Conservation (phyloP, 2,329 filamentous ascomycete genomes). For the Keithomyces neogunnii region DNA sequence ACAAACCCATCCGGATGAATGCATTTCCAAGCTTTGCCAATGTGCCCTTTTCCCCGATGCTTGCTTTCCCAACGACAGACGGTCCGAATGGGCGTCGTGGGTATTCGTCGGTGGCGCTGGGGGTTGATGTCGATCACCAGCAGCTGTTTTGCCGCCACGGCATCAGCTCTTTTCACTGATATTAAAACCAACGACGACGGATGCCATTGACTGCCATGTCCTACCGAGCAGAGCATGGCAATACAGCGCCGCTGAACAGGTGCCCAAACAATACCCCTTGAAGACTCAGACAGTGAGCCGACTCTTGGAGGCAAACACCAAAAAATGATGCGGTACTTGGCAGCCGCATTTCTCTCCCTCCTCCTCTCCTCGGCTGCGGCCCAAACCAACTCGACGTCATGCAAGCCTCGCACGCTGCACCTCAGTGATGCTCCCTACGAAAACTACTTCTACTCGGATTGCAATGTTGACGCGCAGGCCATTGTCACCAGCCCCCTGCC, state of each 20-base stretch:
- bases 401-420: conserved; percentile 9
- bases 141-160: not conserved
- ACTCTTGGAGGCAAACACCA: too few species aligned
- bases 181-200: too few species aligned
- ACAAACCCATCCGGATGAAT: too few species aligned
- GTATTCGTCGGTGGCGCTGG: not conserved
- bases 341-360: not conserved
- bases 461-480: conserved; percentile 48
- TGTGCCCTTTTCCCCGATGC: too few species aligned
- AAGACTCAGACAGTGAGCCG: too few species aligned
- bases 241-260: not conserved
- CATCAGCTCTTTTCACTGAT: not conserved
- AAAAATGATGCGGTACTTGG: not conserved
- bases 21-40: too few species aligned
- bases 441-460: conserved; percentile 60
- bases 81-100: not conserved
- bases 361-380: too few species aligned
- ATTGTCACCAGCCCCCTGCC: conserved; percentile 50
- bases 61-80: too few species aligned
- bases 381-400: not conserved
- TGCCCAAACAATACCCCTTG: not conserved
- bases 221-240: not conserved
- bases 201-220: too few species aligned
- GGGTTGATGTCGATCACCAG: not conserved
- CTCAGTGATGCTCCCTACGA: conserved; percentile 51